A percentile compares a stretch with the other conserved stretches of the same genome.
phyloP scores from a whole-genome alignment of 176 grass and related monocot species.

The Hordeum vulgare region MorexV3_pseudomolecules_assembly NC_058524.1:164750680-164751179 shows the following conservation, averaged over 20 bases:
- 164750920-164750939: slow-evolving; percentile 42
- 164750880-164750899: slow-evolving; percentile 77
- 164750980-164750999: neutral
- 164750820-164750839: slow-evolving; percentile 99
- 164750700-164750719: neutral
- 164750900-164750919: slow-evolving; percentile 53
- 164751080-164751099: slow-evolving; percentile 52
- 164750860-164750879: slow-evolving; percentile 51
- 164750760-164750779: neutral
- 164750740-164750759: slow-evolving; percentile 17
- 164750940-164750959: slow-evolving; percentile 16
- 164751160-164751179: slow-evolving; percentile 3
- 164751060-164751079: slow-evolving; percentile 74
- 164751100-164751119: slow-evolving; percentile 35
- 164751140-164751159: slow-evolving; percentile 8
- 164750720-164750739: neutral
- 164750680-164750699: slow-evolving; percentile 23
- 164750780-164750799: neutral
- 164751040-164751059: slow-evolving; percentile 17
- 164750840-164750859: slow-evolving; percentile 93
- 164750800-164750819: slow-evolving; percentile 94
- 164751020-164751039: slow-evolving; percentile 44
- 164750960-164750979: neutral
- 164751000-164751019: slow-evolving; percentile 18
- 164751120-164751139: slow-evolving; percentile 15